Percentiles rank a stretch among this genome's conserved stretches.
Evolutionary conservation across 139 green algal genomes (phyloP).

Genomic region (Microglena sp.): DNA sequence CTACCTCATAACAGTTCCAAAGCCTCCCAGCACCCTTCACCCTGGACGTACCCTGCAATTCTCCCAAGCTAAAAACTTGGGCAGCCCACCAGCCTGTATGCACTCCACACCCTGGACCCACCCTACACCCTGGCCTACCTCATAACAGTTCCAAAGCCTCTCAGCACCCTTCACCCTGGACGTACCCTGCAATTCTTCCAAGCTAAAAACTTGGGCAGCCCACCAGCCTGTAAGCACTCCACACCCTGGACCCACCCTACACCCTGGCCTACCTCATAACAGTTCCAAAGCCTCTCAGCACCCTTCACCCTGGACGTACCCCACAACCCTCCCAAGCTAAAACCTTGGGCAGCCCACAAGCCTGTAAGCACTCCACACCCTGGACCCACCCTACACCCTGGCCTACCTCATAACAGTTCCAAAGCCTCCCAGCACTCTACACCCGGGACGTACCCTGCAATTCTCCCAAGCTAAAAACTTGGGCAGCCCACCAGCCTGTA

Average conservation of each 20-base stretch:
- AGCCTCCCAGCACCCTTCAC: too few species aligned
- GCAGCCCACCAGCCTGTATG: background rate
- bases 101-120: background rate
- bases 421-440: background rate
- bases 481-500: too few species aligned
- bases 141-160: background rate
- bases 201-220: conserved; percentile 29
- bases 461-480: conserved; percentile 37
- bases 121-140: background rate
- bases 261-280: too few species aligned
- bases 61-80: background rate
- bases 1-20: too few species aligned
- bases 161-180: background rate
- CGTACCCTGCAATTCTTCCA: conserved; percentile 21
- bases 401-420: conserved; percentile 2
- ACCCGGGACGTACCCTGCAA: background rate
- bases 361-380: background rate
- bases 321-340: too few species aligned
- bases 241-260: too few species aligned
- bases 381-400: background rate
- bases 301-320: background rate
- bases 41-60: background rate
- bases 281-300: too few species aligned
- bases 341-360: background rate
- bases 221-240: too few species aligned